These are phyloP conservation scores for Schizothecium vesticola DNA, from an alignment of 495 filamentous ascomycete genomes.

Conservation along the genomic window DNA sequence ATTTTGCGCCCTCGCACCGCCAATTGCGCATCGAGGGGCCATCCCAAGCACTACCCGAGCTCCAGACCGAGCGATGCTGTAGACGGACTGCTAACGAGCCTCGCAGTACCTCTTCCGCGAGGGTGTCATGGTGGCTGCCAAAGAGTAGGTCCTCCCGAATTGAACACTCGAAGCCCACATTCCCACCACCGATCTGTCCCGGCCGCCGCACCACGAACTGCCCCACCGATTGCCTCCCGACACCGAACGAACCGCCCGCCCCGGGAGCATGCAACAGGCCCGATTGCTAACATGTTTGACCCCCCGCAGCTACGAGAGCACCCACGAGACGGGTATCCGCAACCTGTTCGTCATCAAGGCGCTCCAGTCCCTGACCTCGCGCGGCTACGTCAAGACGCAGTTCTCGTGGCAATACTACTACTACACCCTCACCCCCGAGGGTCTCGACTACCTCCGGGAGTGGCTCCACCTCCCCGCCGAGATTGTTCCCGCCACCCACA, in stretches of 20 bases:
- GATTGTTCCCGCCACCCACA: conserved; percentile 98
- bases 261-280: background rate
- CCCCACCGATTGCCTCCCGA: background rate
- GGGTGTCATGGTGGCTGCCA: conserved; percentile 98
- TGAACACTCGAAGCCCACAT: conserved; percentile 10
- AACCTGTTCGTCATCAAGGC: conserved; percentile 99
- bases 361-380: conserved; percentile 92
- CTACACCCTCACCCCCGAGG: conserved; percentile 99
- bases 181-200: background rate
- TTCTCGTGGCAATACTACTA: conserved; percentile 99
- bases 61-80: background rate
- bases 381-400: conserved; percentile 97
- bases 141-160: conserved; percentile 53
- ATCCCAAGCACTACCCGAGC: background rate
- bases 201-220: background rate
- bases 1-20: conserved; percentile 4
- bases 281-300: conserved; percentile 22
- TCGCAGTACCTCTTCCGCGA: conserved; percentile 97
- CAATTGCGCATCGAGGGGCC: background rate
- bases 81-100: conserved; percentile 30
- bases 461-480: conserved; percentile 99
- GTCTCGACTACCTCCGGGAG: conserved; percentile 99
- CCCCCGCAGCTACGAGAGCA: conserved; percentile 31
- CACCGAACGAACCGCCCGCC: background rate
- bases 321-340: conserved; percentile 59